A percentile compares a stretch with the other conserved stretches of the same genome.
These are phyloP conservation scores for Starmerella potacharoeniae DNA, from an alignment of 805 yeast genomes.

Conservation along the genomic window DNA sequence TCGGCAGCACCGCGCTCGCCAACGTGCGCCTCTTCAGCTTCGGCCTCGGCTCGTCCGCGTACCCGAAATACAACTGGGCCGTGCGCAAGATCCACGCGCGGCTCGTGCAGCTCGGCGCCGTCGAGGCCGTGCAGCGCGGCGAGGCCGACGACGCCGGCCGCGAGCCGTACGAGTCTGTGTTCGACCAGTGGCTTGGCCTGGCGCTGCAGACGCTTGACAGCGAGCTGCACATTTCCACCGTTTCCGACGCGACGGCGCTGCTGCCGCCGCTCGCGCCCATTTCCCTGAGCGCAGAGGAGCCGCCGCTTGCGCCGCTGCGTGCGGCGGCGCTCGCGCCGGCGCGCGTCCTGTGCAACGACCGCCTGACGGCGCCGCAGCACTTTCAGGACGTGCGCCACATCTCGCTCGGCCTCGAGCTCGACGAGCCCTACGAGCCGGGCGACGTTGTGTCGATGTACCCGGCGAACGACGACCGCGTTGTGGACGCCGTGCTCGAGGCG, in stretches of 20 bases:
- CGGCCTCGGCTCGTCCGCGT: constrained; percentile 90
- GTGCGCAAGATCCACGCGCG: constrained; percentile 70
- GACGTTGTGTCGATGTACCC: constrained; percentile 75
- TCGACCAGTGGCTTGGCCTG: constrained; percentile 54
- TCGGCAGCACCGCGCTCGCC: constrained; percentile 49
- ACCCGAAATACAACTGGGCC: constrained; percentile 83
- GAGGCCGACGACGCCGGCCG: constrained; percentile 83
- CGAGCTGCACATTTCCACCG: constrained; percentile 10
- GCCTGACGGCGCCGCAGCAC: constrained; percentile 62
- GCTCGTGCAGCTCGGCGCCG: constrained; percentile 69
- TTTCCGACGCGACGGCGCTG: neutral
- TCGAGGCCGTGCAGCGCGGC: constrained; percentile 56
- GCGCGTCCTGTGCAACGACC: constrained; percentile 37
- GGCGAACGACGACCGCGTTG: constrained; percentile 50
- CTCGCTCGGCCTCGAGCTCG: constrained; percentile 30
- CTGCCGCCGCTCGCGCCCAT: constrained; percentile 15
- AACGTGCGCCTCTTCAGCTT: constrained; percentile 59
- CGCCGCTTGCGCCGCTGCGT: neutral
- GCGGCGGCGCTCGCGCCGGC: constrained; percentile 30
- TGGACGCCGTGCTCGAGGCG: constrained; percentile 48
- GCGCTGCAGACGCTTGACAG: constrained; percentile 19
- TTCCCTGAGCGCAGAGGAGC: neutral
- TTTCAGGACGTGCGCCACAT: constrained; percentile 82
- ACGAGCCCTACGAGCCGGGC: constrained; percentile 48
- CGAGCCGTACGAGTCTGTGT: constrained; percentile 61